Evolutionary conservation across 192 early-diverging fungal species (phyloP).

Genomic region (Rhizophagus prolifer): DNA sequence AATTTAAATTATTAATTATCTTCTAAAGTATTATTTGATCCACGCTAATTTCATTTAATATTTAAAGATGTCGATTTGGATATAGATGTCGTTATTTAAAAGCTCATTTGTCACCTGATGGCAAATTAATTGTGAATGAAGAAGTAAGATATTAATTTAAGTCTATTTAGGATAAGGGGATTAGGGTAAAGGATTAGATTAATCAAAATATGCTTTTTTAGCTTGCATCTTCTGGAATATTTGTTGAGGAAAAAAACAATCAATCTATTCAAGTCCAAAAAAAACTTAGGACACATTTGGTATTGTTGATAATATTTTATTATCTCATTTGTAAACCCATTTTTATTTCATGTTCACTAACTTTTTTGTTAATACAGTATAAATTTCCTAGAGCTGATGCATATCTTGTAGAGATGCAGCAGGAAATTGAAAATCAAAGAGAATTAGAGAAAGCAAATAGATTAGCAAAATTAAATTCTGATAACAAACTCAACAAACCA

Average conservation of each 20-base stretch:
- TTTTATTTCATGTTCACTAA: neutral
- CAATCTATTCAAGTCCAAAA: slow-evolving; percentile 25
- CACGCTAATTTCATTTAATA: neutral
- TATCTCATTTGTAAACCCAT: too few species aligned
- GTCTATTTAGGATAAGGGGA: neutral
- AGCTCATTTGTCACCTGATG: slow-evolving; percentile 52
- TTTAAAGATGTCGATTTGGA: slow-evolving; percentile 56
- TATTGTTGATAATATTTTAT: slow-evolving; percentile 1
- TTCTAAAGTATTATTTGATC: neutral
- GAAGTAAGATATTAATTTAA: slow-evolving; percentile 39
- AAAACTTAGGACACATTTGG: slow-evolving; percentile 16
- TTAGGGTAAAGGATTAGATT: too few species aligned
- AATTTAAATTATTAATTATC: neutral
- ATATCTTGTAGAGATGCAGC: slow-evolving; percentile 38
- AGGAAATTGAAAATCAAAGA: slow-evolving; percentile 2
- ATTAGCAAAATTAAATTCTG: neutral
- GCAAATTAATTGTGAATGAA: slow-evolving; percentile 58
- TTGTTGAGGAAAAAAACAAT: slow-evolving; percentile 32
- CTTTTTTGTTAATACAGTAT: slow-evolving; percentile 33
- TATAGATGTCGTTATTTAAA: slow-evolving; percentile 61
- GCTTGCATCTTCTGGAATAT: slow-evolving; percentile 20
- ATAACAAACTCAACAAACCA: neutral
- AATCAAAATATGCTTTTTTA: neutral
- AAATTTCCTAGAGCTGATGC: slow-evolving; percentile 40
- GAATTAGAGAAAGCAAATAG: slow-evolving; percentile 29